These are phyloP conservation scores for Earliella scabrosa DNA, from an alignment of 1,284 basidiomycete genomes.

Conservation along the genomic window DNA sequence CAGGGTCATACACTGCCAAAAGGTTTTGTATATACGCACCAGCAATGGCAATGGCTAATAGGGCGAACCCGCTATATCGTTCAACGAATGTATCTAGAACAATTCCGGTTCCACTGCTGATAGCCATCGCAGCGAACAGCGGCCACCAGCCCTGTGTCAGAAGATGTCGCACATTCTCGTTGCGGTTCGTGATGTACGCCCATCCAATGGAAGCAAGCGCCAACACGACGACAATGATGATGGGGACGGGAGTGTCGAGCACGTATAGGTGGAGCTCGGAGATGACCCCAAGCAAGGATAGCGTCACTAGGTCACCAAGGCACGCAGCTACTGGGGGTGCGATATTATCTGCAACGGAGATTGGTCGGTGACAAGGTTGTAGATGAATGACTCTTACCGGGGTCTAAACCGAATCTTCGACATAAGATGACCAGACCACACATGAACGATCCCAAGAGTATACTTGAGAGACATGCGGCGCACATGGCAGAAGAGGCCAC, in stretches of 20 bases:
- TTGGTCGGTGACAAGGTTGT: conserved; percentile 5
- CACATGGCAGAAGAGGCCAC: conserved; percentile 91
- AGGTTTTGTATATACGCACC: conserved; percentile 48
- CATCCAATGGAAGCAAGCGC: conserved; percentile 63
- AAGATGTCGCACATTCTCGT: conserved; percentile 70
- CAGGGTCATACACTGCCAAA: not conserved
- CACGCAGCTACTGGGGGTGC: conserved; percentile 93
- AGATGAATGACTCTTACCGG: conserved; percentile 56
- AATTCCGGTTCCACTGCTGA: conserved; percentile 90
- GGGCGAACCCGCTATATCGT: conserved; percentile 85
- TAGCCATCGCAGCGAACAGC: conserved; percentile 90
- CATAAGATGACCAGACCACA: conserved; percentile 84
- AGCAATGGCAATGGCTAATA: conserved; percentile 89
- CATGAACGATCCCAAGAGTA: conserved; percentile 93
- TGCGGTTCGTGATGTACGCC: conserved; percentile 61
- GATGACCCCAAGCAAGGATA: conserved; percentile 75
- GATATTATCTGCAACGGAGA: conserved; percentile 77
- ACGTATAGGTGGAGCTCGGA: conserved; percentile 68
- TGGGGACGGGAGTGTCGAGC: conserved; percentile 68
- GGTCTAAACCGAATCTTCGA: conserved; percentile 78
- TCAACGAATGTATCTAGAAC: conserved; percentile 90
- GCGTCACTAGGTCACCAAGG: conserved; percentile 90
- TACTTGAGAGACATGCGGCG: conserved; percentile 80
- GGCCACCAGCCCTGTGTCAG: conserved; percentile 89
- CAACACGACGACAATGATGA: conserved; percentile 58